A percentile compares a stretch with the other conserved stretches of the same genome.
Evolutionary conservation across 345 rosid species (phyloP).

Genomic region (Carallia brachiata): DNA sequence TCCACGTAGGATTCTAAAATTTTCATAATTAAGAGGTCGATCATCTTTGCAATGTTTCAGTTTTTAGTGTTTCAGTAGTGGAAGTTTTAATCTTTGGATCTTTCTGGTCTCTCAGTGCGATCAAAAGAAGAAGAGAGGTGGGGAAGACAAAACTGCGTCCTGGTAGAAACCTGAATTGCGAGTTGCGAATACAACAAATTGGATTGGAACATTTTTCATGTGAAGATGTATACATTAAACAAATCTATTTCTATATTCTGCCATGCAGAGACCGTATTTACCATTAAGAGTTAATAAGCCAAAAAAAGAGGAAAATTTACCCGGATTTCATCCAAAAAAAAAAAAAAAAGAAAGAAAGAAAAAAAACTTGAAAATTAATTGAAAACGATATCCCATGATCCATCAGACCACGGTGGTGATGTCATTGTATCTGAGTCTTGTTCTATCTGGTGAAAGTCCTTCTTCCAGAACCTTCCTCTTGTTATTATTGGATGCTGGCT

Average conservation of each 20-base stretch:
- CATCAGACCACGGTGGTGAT: slow-evolving; percentile 36
- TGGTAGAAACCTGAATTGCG: too few species aligned
- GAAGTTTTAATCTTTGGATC: not conserved
- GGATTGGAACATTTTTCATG: slow-evolving; percentile 6
- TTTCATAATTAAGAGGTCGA: too few species aligned
- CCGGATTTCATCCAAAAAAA: slow-evolving; percentile 12
- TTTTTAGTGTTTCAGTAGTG: too few species aligned
- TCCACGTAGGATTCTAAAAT: too few species aligned
- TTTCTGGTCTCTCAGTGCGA: not conserved
- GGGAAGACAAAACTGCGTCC: not conserved
- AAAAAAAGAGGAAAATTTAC: not conserved
- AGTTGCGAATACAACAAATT: too few species aligned
- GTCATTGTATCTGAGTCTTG: slow-evolving; percentile 46
- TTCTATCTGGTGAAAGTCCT: slow-evolving; percentile 49
- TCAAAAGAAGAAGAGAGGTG: too few species aligned
- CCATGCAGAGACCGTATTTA: too few species aligned
- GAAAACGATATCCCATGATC: not conserved
- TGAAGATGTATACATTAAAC: slow-evolving; percentile 16
- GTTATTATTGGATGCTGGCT: slow-evolving; percentile 22
- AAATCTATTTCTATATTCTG: slow-evolving; percentile 21
- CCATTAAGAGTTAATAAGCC: not conserved
- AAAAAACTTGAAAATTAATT: not conserved
- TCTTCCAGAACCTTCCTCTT: slow-evolving; percentile 64
- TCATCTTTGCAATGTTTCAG: too few species aligned
- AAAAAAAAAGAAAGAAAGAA: not conserved